A percentile compares a stretch with the other conserved stretches of the same genome.
These are phyloP conservation scores for Manihot esculenta DNA, from an alignment of 441 rosid genomes.

Conservation along the genomic window DNA sequence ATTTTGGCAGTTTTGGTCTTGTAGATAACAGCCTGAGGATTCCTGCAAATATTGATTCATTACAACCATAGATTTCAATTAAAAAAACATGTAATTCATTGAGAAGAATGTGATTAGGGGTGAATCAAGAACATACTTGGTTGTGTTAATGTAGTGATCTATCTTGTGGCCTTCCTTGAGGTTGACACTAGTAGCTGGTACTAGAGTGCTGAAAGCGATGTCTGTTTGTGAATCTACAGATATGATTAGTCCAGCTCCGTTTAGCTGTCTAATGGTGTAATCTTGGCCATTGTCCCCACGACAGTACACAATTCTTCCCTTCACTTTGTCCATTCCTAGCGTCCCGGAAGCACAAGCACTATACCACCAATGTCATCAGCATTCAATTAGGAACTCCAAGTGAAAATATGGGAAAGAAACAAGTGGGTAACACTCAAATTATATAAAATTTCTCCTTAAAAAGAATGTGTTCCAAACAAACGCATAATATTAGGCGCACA, in stretches of 20 bases:
- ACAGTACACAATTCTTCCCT: conserved; percentile 71
- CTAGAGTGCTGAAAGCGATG: conserved; percentile 34
- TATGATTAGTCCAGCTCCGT: conserved; percentile 58
- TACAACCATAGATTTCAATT: not conserved
- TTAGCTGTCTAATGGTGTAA: conserved; percentile 34
- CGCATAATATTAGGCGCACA: too few relatives aligned
- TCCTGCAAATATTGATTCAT: conserved; percentile 34
- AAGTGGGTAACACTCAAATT: too few relatives aligned
- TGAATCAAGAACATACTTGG: conserved; percentile 38
- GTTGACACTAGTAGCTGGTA: conserved; percentile 42
- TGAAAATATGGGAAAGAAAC: too few relatives aligned
- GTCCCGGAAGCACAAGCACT: conserved; percentile 68
- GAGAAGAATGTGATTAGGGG: not conserved
- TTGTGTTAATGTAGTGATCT: conserved; percentile 60
- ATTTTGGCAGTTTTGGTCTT: conserved; percentile 40
- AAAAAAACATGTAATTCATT: not conserved
- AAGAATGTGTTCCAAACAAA: too few relatives aligned
- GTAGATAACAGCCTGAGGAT: conserved; percentile 57
- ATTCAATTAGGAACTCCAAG: not conserved
- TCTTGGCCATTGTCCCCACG: conserved; percentile 47
- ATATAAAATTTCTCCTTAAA: too few relatives aligned
- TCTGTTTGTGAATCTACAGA: conserved; percentile 31
- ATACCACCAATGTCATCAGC: not conserved
- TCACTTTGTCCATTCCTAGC: conserved; percentile 47
- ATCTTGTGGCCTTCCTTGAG: conserved; percentile 46